These are phyloP conservation scores for Suhomyces bribrorum DNA, from an alignment of 1,139 yeast genomes.

Conservation along the genomic window DNA sequence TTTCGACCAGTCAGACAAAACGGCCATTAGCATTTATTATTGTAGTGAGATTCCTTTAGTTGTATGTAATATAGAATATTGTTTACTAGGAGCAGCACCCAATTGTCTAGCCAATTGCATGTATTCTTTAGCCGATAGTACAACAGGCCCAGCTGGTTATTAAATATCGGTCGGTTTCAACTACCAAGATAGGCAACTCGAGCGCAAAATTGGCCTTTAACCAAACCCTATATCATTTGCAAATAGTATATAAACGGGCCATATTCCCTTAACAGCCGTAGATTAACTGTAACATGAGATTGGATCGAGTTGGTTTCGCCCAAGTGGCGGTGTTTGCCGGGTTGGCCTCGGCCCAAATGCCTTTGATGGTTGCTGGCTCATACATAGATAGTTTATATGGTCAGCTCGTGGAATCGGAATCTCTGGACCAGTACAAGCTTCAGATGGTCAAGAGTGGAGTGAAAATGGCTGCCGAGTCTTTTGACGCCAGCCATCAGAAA, in stretches of 20 bases:
- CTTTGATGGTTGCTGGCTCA: constrained; percentile 7
- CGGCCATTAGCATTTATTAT: neutral
- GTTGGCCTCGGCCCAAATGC: neutral
- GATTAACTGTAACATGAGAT: neutral
- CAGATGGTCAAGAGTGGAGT: neutral
- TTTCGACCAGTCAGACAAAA: no score
- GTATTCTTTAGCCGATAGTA: no score
- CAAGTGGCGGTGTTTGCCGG: neutral
- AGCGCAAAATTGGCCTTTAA: neutral
- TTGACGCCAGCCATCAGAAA: constrained; percentile 8
- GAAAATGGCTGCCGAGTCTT: neutral
- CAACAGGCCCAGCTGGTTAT: no score
- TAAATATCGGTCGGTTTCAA: neutral
- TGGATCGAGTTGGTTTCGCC: neutral
- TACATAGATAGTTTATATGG: constrained; percentile 33
- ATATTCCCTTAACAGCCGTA: neutral
- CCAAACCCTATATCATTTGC: neutral
- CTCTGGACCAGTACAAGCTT: constrained; percentile 5
- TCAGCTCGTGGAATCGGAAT: constrained; percentile 18
- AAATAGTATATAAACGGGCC: neutral
- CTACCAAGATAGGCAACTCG: neutral
- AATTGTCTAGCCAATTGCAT: no score
- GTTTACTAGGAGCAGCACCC: no score
- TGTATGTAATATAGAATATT: neutral
- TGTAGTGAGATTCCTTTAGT: neutral